Evolutionary conservation across 2,329 filamentous ascomycete species (phyloP).

Genomic region (Botrytis deweyae): DNA sequence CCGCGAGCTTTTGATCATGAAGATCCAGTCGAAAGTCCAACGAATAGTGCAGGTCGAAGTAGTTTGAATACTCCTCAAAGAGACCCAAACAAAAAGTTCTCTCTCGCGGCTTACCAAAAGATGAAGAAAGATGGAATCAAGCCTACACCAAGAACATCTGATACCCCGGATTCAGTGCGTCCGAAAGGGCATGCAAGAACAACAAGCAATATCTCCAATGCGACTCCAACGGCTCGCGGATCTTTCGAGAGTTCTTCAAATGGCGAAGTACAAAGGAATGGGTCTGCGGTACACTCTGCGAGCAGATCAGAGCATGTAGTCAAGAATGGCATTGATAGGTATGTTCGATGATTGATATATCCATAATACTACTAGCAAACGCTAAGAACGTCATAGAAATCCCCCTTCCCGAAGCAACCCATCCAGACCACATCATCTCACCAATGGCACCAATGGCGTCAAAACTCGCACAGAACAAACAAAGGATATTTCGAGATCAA

Average conservation of each 20-base stretch:
- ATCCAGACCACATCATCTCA: constrained; percentile 53
- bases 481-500: constrained; percentile 7
- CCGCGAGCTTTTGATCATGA: constrained; percentile 36
- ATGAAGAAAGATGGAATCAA: constrained; percentile 36
- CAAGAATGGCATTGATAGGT: constrained; percentile 22
- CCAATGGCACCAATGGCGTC: constrained; percentile 30
- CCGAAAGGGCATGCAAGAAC: constrained; percentile 28
- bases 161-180: constrained; percentile 22
- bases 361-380: too few species aligned
- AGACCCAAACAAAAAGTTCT: constrained; percentile 37
- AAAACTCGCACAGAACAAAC: constrained; percentile 3
- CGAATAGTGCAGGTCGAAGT: constrained; percentile 33
- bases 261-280: constrained; percentile 30
- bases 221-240: constrained; percentile 31
- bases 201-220: constrained; percentile 26
- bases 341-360: background rate
- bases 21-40: constrained; percentile 30
- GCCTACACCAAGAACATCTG: constrained; percentile 27
- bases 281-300: constrained; percentile 20
- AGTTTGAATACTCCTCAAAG: constrained; percentile 36
- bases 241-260: constrained; percentile 27
- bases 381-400: constrained; percentile 13
- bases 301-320: constrained; percentile 15
- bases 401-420: constrained; percentile 38
- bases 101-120: constrained; percentile 39